Base-by-base conservation (phyloP, 495 filamentous ascomycete species). In the Sabuloglossum arenarium region DNA sequence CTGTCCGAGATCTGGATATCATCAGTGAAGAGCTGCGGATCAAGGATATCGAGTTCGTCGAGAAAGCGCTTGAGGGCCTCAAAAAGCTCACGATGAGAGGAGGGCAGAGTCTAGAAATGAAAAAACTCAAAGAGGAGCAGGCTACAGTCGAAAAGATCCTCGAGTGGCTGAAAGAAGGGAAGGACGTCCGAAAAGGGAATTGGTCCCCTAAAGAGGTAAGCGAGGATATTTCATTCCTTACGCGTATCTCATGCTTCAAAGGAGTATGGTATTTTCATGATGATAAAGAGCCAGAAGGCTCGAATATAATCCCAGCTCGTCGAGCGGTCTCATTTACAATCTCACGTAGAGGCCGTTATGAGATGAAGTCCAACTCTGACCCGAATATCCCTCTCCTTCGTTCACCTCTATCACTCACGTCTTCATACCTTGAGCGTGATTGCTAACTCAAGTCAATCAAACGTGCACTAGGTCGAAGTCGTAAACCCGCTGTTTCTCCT, bases 281-380 rank as follows among this genome's bases (percentile, higher is more conserved):
- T 97, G 91, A 98, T 79, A 80, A 94, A 94, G 84, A 89, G 88
- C 85, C 80, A 78, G 72, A 71, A 75, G 75, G 86, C 88, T 90
- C 84, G 82, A 87, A 74, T 75, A 75, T 85, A 88, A 94, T 85
- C 91, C 91, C 91, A 98, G 91, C 91, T 98, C 91, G 81, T 94
- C 79, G 91, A 96, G 81, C 79, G 79, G 74, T 82, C 65, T 70
- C 68, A 68, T 66, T 80, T 77, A 75, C 67, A 67, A 72, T 73
- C 67, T 74, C 76, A 82, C 77, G 77, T 73, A 75, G 82, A 81
- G 79, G 71, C 72, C 78, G 74, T 79, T 62, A 69, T 97, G 91
- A 93, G 85, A 95, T 81, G 70, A 82, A 73, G 67, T 73, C 71
- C 71, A 65, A 68, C 57, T 68, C 75, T 77, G 79, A 81, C 65